Evolutionary conservation across 495 filamentous ascomycete species (phyloP), one percentile per base, ranked within the genome.

Genomic region (Hypoxylon crocopeplum): DNA sequence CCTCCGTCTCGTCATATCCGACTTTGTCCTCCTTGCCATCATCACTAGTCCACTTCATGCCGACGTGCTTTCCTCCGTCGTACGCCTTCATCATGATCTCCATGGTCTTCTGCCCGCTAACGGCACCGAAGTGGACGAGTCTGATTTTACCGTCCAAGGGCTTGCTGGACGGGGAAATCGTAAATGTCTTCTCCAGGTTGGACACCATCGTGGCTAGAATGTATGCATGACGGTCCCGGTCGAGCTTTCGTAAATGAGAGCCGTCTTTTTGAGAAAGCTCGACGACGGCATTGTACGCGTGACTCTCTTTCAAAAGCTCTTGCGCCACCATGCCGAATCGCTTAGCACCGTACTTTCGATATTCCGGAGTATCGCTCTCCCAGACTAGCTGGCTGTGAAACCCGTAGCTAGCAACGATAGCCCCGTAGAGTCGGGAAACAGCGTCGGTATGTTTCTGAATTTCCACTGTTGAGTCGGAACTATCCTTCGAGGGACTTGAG

Each of bases 381-480:
- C 89, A 92, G 19, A 98, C 92, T 0, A 98, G 75, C 11, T 84
- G 81, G 27, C 93, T 90, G 69, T 98, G 93, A 52, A 97, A 82
- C 29, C 88, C 93, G 84, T 92, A 96, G 59, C 86, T 91, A 22
- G 86, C 85, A 10, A 97, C 92, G 24, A 97, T 88, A 10, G 87
- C 87, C n/a, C 91, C 91, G 61, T 84, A 80, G 16, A 93, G 71
- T 36, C 73, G 71, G 4, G 60, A 44, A 1, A 70, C 44, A 0
- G 46, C 44, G 5, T 53, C 30, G 12, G 56, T n/a, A 34, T 42
- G 22, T 27, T 32, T 27, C 66, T 53, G 34, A 12, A 24, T n/a
- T 6, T 34, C 44, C 25, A 7, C 12, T 22, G 16, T 20, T 20
- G 55, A 65, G 37, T 50, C 62, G 56, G 61, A 21, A 70, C 22